Conservation (phyloP, 192 early-diverging fungal genomes). For the Coemansia sp. region DNA sequence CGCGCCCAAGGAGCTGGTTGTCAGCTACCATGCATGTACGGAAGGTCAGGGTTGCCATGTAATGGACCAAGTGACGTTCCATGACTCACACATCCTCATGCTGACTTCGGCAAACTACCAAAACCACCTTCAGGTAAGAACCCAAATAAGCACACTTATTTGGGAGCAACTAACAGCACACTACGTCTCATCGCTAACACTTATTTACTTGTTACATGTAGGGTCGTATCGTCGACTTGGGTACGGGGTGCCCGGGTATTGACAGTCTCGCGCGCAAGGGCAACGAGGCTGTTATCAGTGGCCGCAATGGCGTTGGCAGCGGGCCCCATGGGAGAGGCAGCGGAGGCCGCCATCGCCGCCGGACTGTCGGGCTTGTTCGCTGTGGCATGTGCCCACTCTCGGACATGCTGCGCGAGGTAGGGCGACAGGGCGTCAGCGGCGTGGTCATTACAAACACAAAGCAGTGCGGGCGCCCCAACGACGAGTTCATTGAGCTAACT, state of each 20-base stretch:
- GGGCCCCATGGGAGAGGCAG: not conserved
- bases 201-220: constrained; percentile 6
- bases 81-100: constrained; percentile 42
- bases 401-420: constrained; percentile 27
- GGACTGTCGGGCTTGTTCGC: constrained; percentile 33
- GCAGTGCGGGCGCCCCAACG: constrained; percentile 34
- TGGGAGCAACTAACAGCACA: not conserved
- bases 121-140: constrained; percentile 33
- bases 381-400: constrained; percentile 42
- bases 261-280: not conserved
- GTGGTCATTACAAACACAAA: constrained; percentile 44
- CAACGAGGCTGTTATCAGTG: not conserved
- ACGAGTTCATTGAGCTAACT: constrained; percentile 33
- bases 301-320: not conserved
- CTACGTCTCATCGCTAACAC: not conserved
- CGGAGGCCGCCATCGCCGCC: constrained; percentile 3
- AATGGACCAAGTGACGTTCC: constrained; percentile 31
- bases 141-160: not conserved
- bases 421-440: constrained; percentile 24
- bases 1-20: constrained; percentile 30
- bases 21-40: constrained; percentile 41
- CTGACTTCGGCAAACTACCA: constrained; percentile 27
- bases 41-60: constrained; percentile 48
- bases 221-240: constrained; percentile 38
- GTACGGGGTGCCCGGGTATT: constrained; percentile 9